These are phyloP conservation scores for Bipolaris victoriae DNA, from an alignment of 2,329 filamentous ascomycete species.

Conservation along the genomic window DNA sequence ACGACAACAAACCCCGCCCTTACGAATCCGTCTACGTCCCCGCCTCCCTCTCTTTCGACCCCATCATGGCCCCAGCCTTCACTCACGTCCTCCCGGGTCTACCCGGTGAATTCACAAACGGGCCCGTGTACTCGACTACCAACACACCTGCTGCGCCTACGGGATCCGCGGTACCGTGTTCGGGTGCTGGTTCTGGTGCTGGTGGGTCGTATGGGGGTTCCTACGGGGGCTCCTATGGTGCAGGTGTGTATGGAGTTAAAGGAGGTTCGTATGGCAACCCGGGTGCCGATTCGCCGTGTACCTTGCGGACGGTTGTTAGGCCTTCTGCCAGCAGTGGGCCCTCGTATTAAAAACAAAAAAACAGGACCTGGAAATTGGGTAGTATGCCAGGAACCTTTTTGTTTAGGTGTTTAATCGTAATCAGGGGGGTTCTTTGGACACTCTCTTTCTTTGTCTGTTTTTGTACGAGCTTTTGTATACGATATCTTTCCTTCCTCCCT, in stretches of 20 bases:
- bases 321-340: conserved; percentile 16
- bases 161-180: background rate
- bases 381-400: too few relatives aligned
- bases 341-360: background rate
- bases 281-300: conserved; percentile 25
- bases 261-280: conserved; percentile 12
- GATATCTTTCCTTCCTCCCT: too few relatives aligned
- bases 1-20: conserved; percentile 21
- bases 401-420: too few relatives aligned
- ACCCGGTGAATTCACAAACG: background rate
- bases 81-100: conserved; percentile 11
- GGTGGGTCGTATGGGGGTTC: background rate
- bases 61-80: conserved; percentile 27
- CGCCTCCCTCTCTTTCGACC: conserved; percentile 23
- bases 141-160: background rate
- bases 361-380: too few relatives aligned
- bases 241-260: background rate
- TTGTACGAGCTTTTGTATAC: too few relatives aligned
- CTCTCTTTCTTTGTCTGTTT: too few relatives aligned
- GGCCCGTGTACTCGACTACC: background rate
- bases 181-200: background rate
- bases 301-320: conserved; percentile 31
- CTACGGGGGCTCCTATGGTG: conserved; percentile 8
- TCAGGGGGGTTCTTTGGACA: too few relatives aligned
- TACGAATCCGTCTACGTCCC: conserved; percentile 22